Base-by-base conservation (phyloP, 192 early-diverging fungal species). In the Oehlia diaphana region DNA sequence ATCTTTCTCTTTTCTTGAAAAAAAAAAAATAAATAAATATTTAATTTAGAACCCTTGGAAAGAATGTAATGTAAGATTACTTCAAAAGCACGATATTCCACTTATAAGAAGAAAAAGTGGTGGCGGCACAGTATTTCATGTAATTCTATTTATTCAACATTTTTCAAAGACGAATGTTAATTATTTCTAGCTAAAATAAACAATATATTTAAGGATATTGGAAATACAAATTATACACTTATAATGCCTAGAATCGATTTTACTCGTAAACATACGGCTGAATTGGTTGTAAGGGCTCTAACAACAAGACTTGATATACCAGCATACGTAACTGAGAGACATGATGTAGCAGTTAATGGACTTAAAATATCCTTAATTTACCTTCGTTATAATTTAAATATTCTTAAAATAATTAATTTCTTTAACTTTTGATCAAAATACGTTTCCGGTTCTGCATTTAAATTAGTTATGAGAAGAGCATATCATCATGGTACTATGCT, bases 401-500 rank as follows among this genome's bases (percentile, higher is more conserved):
- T 67, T 68, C 69, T 26, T 74, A 19, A 26, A 31, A 21, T 26
- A 74, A 9, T 33, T 69, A 63, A 66, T 23, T 58, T 19, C 72
- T 58, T 83, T 21, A 70, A 44, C 64, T 14, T 35, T 35, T 66
- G 19, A 37, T 39, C 75, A 3, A 13, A 63, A n/a, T 81, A 88
- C 85, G 83, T 97, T 33, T 97, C 96, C 39, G 98, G 98, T 47
- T 95, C 93, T 67, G 98, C 98, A 6, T 99, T 93, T 89, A 96
- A 96, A 76, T 82, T 99, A 69, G 95, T 94, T 70, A 91, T 88
- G 74, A 72, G 83, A 9, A 82, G 94, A 71, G 94, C 97, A 3
- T 98, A 97, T 81, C 96, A 98, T 82, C 98, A 99, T 82, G 98
- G 98, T 63, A 99, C 98, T 8, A 98, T 99, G 98, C 85, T 99